Conservation (phyloP, 768 basidiomycete species). For the Rhodocollybia butyracea region DNA sequence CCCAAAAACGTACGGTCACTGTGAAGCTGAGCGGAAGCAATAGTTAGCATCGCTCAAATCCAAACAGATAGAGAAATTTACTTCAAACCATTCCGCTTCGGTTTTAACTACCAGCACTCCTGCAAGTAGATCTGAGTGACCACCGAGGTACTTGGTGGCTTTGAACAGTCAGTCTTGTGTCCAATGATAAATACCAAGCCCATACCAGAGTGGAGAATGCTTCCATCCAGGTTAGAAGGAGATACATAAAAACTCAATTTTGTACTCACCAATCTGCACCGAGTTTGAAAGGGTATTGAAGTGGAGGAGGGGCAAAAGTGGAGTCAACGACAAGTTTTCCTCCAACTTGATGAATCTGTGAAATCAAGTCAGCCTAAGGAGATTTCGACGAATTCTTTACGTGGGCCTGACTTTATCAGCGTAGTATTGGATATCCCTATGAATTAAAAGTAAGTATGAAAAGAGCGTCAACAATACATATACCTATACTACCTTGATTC, state of each 20-base stretch:
- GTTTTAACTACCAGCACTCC: slow-evolving; percentile 75
- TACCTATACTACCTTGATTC: slow-evolving; percentile 55
- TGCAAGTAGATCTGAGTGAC: slow-evolving; percentile 78
- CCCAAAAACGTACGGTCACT: slow-evolving; percentile 45
- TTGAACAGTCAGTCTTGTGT: neutral
- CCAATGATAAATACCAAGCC: neutral
- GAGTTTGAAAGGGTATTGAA: slow-evolving; percentile 85
- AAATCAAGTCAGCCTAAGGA: neutral
- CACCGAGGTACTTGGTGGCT: slow-evolving; percentile 87
- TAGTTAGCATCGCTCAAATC: neutral
- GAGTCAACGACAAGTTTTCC: slow-evolving; percentile 76
- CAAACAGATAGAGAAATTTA: slow-evolving; percentile 21
- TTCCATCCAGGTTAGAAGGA: too few species aligned
- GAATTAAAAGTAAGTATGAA: slow-evolving; percentile 7
- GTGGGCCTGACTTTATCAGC: slow-evolving; percentile 59
- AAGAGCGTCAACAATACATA: neutral
- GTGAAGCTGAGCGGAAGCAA: slow-evolving; percentile 57
- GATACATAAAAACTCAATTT: too few species aligned
- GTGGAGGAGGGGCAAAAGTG: slow-evolving; percentile 86
- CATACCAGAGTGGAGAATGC: slow-evolving; percentile 61
- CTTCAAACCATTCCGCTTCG: slow-evolving; percentile 60
- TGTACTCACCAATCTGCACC: slow-evolving; percentile 63
- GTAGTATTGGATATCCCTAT: slow-evolving; percentile 74
- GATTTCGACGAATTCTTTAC: too few species aligned
- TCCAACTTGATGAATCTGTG: slow-evolving; percentile 66